phyloP scores from a whole-genome alignment of 305 asterid genomes.

The Fraxinus baroniana region DNA sequence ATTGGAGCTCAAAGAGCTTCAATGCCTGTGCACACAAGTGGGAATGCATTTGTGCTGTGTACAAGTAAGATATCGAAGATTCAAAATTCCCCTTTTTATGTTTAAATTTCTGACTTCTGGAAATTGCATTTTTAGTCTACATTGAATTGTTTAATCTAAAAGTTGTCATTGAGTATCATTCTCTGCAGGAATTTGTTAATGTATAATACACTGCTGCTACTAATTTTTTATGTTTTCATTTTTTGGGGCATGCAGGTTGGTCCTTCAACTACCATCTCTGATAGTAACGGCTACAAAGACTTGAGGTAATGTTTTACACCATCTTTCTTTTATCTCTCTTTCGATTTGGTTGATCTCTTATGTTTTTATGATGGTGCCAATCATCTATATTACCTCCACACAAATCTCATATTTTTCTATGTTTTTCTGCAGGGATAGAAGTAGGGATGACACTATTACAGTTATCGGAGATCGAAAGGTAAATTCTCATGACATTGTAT shows the following conservation, averaged over 20 bases:
- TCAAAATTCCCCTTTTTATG: neutral
- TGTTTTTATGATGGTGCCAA: neutral
- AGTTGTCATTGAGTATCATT: neutral
- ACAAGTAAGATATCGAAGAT: neutral
- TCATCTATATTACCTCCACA: neutral
- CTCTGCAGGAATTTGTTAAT: neutral
- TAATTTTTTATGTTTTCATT: neutral
- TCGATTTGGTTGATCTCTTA: neutral
- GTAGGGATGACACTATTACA: neutral
- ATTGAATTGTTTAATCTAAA: neutral
- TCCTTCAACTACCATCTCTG: neutral
- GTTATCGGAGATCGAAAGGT: conserved; percentile 1
- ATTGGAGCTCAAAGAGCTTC: neutral
- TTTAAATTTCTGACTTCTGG: neutral
- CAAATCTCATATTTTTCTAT: neutral
- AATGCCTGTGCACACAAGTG: neutral
- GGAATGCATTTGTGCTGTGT: neutral
- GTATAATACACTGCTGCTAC: neutral
- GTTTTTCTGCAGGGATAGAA: neutral
- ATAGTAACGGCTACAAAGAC: neutral
- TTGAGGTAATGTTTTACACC: neutral
- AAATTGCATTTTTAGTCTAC: neutral
- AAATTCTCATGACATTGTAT: neutral
- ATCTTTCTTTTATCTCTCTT: neutral
- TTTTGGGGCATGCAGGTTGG: neutral